Evolutionary conservation across 2,329 filamentous ascomycete genomes (phyloP).

Genomic region (Pezicula rhizophila): DNA sequence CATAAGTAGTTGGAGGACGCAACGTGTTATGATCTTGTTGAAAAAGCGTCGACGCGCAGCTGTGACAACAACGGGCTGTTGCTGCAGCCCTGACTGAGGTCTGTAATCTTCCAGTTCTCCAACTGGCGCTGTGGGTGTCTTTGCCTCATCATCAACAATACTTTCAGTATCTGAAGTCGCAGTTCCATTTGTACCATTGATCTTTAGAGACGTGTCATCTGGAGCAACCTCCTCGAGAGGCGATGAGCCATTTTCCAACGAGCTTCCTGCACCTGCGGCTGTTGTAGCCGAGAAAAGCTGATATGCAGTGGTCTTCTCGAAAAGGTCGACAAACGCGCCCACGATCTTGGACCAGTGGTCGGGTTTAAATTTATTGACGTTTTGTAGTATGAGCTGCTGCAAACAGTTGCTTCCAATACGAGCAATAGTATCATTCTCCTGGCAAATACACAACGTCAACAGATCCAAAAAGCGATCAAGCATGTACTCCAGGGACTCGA

Average conservation of each 20-base stretch:
- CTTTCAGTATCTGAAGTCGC: conserved; percentile 23
- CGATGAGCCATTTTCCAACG: conserved; percentile 40
- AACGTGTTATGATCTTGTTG: conserved; percentile 98
- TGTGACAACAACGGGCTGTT: conserved; percentile 87
- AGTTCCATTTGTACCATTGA: conserved; percentile 46
- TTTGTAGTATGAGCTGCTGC: conserved; percentile 93
- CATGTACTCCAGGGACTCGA: conserved; percentile 94
- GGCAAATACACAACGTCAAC: conserved; percentile 91
- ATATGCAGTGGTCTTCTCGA: conserved; percentile 88
- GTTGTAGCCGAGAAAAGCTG: conserved; percentile 86
- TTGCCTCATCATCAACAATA: conserved; percentile 25
- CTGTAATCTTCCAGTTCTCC: conserved; percentile 70
- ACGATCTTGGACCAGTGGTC: conserved; percentile 94
- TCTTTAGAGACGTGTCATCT: conserved; percentile 52
- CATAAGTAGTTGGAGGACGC: conserved; percentile 95
- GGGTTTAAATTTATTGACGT: conserved; percentile 82
- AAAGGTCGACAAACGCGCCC: conserved; percentile 90
- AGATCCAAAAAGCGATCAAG: conserved; percentile 94
- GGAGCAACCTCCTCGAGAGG: conserved; percentile 20
- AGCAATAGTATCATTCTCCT: conserved; percentile 98
- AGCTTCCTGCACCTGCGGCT: conserved; percentile 46
- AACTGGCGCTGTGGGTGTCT: conserved; percentile 17
- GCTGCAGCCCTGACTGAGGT: conserved; percentile 68
- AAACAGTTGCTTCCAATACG: conserved; percentile 97
- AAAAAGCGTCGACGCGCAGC: conserved; percentile 91